Conservation (phyloP, 2,329 filamentous ascomycete species). For the Colletotrichum cuscutae region DNA sequence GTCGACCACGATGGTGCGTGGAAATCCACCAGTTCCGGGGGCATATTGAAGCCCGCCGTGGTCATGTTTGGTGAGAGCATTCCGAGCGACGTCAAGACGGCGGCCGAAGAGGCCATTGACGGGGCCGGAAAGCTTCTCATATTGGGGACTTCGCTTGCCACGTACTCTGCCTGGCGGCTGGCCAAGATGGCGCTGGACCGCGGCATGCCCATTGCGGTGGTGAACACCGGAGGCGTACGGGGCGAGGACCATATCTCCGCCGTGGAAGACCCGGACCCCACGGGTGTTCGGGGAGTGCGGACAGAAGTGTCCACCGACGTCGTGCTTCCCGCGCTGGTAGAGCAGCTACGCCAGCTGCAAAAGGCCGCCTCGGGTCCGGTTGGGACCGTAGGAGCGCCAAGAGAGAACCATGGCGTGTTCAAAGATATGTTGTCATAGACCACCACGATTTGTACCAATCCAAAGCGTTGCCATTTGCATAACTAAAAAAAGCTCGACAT, state of each 20-base stretch:
- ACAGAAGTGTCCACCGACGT: conserved; percentile 68
- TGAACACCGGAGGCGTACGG: conserved; percentile 88
- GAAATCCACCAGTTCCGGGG: conserved; percentile 72
- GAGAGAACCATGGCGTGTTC: conserved; percentile 52
- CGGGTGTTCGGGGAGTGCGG: conserved; percentile 63
- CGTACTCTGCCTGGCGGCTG: conserved; percentile 93
- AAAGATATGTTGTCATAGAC: conserved; percentile 69
- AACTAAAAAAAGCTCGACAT: conserved; percentile 63
- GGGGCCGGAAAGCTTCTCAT: conserved; percentile 79
- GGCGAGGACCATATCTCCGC: conserved; percentile 80
- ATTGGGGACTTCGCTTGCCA: conserved; percentile 89
- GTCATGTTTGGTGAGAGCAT: conserved; percentile 98
- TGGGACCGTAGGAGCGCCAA: background rate
- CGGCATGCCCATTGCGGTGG: conserved; percentile 85
- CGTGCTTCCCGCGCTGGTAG: conserved; percentile 67
- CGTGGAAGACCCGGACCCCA: conserved; percentile 61
- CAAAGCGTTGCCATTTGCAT: conserved; percentile 39
- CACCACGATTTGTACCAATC: conserved; percentile 8
- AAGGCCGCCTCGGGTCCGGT: background rate
- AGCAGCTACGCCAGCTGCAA: conserved; percentile 53
- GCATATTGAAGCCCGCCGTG: conserved; percentile 91
- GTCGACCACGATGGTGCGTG: conserved; percentile 86
- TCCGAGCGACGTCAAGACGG: conserved; percentile 71
- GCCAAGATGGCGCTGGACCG: conserved; percentile 85
- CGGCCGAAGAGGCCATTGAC: conserved; percentile 84